Evolutionary conservation across 2,329 filamentous ascomycete genomes (phyloP).

Genomic region (Ceratocystis smalleyi): DNA sequence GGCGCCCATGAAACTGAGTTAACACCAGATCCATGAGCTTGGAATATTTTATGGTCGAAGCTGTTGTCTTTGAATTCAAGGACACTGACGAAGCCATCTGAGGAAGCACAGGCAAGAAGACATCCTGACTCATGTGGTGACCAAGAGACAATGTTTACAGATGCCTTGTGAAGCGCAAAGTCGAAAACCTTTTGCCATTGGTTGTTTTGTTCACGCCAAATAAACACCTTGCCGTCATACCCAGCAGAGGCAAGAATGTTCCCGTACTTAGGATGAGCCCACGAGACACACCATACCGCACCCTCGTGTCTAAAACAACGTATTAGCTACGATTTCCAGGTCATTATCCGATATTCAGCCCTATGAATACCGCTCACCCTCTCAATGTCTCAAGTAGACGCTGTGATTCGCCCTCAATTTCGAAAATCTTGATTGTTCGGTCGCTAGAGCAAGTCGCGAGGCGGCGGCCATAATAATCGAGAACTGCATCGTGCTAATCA

Average conservation of each 20-base stretch:
- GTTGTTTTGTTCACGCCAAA: slow-evolving; percentile 79
- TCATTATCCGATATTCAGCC: background rate
- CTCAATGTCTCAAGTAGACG: slow-evolving; percentile 83
- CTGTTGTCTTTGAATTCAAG: slow-evolving; percentile 94
- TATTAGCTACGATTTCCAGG: background rate
- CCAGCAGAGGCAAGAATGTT: slow-evolving; percentile 91
- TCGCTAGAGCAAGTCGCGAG: slow-evolving; percentile 96
- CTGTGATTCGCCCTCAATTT: slow-evolving; percentile 87
- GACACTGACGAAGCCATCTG: slow-evolving; percentile 82
- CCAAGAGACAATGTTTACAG: slow-evolving; percentile 94
- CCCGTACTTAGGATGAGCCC: slow-evolving; percentile 97
- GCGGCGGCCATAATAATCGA: slow-evolving; percentile 95
- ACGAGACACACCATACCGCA: slow-evolving; percentile 93
- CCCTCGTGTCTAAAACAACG: slow-evolving; percentile 61
- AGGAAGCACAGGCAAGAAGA: slow-evolving; percentile 83
- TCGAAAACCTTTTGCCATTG: slow-evolving; percentile 81
- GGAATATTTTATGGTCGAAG: slow-evolving; percentile 80
- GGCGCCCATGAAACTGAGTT: slow-evolving; percentile 96
- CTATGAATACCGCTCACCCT: slow-evolving; percentile 43
- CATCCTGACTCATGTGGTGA: slow-evolving; percentile 93
- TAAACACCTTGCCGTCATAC: slow-evolving; percentile 95
- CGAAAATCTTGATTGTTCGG: slow-evolving; percentile 98
- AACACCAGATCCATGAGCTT: slow-evolving; percentile 82
- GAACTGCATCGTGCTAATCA: slow-evolving; percentile 78
- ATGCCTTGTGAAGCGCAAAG: slow-evolving; percentile 84